Base-by-base conservation (phyloP, 2,329 filamentous ascomycete genomes). In the Talaromyces sp. region DNA sequence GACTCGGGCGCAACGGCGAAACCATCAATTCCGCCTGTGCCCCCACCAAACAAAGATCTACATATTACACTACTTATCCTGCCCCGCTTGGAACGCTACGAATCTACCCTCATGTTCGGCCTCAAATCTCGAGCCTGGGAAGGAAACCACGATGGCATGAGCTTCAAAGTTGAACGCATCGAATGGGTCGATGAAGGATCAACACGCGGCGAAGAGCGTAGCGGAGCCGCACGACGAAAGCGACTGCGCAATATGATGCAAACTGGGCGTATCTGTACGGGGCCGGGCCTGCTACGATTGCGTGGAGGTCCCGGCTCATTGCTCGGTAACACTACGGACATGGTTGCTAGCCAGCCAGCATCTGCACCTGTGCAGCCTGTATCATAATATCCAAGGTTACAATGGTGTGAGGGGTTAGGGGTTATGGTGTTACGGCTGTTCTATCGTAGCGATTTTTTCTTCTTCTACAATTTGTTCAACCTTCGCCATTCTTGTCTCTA, bases 51-150 rank as follows among this genome's bases (percentile, higher is more conserved):
- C 65, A 89, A 89, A 70, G 95, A 98, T 74, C 80, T 96, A 49
- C 92, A 98, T 70, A 90, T 99, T 69, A 96, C 91, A 17, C 77
- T 98, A 0, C 81, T 97, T 13, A 88, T 99, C 13, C 83, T 98
- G 0, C 95, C 94, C 0, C 84, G 87, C 0, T 81, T 99, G 3
- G 85, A 92, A 68, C 87, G 87, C 67, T 99, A 98, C 74, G 82
- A 86, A 0, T 87, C 88, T 6, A 90, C 87, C 0, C 90, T 90
- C 0, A 86, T 92, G 50, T 92, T 90, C 72, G 94, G 94, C 3
- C 86, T 99, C 64, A 89, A 88, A 70, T 96, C 91, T 69, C 87
- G 93, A 33, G 87, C 90, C 66, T 97, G 93, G 83, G 90, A 87
- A 7, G 86, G 84, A 27, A 83, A 83, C 15, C 93, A 97, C 73